Percentiles rank a stretch among this genome's conserved stretches.
Conservation (phyloP, 306 rosid species). For the Canavalia gladiata region DNA sequence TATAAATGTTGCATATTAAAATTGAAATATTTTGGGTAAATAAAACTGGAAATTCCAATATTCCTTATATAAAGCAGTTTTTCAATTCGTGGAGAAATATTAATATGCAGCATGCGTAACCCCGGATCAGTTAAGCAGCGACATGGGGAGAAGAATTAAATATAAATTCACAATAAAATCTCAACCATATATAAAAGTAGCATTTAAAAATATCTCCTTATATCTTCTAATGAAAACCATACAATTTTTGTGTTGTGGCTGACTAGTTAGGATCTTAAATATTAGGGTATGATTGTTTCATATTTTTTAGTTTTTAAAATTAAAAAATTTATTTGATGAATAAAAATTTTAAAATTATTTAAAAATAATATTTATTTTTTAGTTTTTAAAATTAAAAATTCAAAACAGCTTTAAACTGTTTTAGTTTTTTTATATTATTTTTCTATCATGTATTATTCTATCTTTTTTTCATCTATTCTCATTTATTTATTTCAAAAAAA, state of each 20-base stretch:
- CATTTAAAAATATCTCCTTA: not conserved
- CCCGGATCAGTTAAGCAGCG: not conserved
- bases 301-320: no score
- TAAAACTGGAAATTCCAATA: not conserved
- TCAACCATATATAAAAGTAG: not conserved
- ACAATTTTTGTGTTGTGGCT: not conserved
- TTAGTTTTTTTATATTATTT: no score
- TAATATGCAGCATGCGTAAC: not conserved
- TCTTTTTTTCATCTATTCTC: no score
- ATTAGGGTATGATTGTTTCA: no score
- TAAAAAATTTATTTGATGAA: no score
- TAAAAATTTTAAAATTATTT: no score
- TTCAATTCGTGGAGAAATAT: not conserved
- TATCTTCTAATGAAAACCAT: not conserved
- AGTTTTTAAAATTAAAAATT: no score
- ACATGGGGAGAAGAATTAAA: not conserved
- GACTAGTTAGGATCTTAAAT: not conserved
- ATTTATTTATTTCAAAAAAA: no score
- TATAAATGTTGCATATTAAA: not conserved
- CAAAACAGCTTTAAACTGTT: no score
- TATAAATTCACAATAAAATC: not conserved
- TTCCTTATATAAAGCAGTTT: not conserved
- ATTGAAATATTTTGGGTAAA: not conserved
- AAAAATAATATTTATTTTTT: no score
- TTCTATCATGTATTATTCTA: no score